Evolutionary conservation across 1,284 basidiomycete species (phyloP), one percentile per base, ranked within the genome.

Genomic region (Moesziomyces aphidis): DNA sequence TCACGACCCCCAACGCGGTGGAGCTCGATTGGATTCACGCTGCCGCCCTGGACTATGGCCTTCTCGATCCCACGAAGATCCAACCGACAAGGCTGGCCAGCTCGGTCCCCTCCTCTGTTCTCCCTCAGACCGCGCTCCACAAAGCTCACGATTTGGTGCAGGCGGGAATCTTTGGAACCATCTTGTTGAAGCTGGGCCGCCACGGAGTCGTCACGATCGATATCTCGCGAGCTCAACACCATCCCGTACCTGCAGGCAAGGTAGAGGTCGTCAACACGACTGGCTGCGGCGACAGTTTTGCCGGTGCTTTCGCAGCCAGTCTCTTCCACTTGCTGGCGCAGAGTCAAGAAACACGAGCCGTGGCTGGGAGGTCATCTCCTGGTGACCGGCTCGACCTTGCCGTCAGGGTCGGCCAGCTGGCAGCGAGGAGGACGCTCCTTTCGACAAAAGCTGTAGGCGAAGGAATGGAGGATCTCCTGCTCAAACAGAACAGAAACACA

Each of bases 221-320:
- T 39, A 50, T 44, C 1, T 17, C 31, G 0, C 34, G 53, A 11
- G 39, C 57, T 21, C 55, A 36, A 4, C 74, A 79, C 22, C 61
- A 73, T n/a, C 77, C 68, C 0, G 55, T 73, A n/a, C 63, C 69
- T 2, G 26, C 61, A 60, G 50, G 64, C 47, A 8, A 55, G 36
- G 45, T 61, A 4, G 3, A 51, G 2, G 39, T 72, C 1, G 58
- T 75, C 46, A 84, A 79, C 58, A 81, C 78, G 2, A 83, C 83
- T 0, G 83, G 83, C 1, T 81, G 80, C 23, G 83, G 83, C n/a
- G 83, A 84, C 59, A 78, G 79, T 22, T 83, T 83, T 45, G 77
- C 75, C 19, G 82, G 82, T 6, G 77, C 73, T 5, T 64, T 84
- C 39, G 51, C 77, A 7, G 82, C 77, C 4, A 60, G 50, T 15